These are phyloP conservation scores for Farysia itapuensis DNA, from an alignment of 1,284 basidiomycete species.

Conservation along the genomic window DNA sequence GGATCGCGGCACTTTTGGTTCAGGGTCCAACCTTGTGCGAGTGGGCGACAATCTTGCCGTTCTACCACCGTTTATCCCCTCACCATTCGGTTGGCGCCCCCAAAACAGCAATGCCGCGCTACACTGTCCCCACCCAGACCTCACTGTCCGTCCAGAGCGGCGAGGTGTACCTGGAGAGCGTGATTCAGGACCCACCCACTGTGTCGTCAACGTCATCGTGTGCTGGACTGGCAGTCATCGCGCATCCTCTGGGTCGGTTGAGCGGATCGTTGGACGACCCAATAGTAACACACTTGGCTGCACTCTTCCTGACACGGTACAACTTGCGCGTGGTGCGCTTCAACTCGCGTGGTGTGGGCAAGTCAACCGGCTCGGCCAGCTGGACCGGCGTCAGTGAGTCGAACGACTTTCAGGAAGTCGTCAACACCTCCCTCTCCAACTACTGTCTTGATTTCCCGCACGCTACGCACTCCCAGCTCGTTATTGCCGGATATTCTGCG, in stretches of 20 bases:
- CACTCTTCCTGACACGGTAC: constrained; percentile 7
- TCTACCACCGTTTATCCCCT: too few species aligned
- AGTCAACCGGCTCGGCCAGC: constrained; percentile 20
- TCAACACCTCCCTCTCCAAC: constrained; percentile 17
- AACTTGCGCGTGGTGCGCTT: constrained; percentile 27
- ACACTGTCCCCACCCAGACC: constrained; percentile 11
- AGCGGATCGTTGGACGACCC: constrained; percentile 39
- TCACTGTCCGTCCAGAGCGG: constrained; percentile 20
- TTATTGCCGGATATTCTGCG: constrained; percentile 30
- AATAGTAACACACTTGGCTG: constrained; percentile 19
- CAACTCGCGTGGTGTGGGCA: constrained; percentile 40
- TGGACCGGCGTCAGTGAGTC: constrained; percentile 36
- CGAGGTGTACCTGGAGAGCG: constrained; percentile 18
- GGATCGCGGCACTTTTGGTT: too few species aligned
- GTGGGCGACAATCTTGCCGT: too few species aligned
- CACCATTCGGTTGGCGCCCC: too few species aligned
- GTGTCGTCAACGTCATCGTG: constrained; percentile 7
- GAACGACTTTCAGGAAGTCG: constrained; percentile 30
- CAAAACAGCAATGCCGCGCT: constrained; percentile 30
- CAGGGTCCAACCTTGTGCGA: too few species aligned
- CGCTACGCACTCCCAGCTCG: constrained; percentile 1
- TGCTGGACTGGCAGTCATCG: constrained; percentile 22
- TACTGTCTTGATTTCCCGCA: constrained; percentile 23
- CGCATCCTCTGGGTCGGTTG: constrained; percentile 26
- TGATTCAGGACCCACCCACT: constrained; percentile 18